Evolutionary conservation across 2,329 filamentous ascomycete genomes (phyloP).

Genomic region (Annulohypoxylon truncatum): DNA sequence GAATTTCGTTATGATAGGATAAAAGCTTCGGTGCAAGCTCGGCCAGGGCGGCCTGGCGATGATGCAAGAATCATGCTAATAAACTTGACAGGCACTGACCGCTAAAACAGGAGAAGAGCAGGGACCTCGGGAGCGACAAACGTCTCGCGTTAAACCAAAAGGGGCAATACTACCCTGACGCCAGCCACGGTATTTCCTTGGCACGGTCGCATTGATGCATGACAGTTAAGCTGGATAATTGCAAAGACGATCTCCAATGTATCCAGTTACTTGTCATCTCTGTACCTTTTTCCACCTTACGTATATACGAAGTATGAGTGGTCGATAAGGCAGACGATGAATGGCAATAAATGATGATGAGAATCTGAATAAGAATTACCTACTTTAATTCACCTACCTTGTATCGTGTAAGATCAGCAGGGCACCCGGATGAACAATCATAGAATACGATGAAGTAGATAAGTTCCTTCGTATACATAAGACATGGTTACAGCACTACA

Average conservation of each 20-base stretch:
- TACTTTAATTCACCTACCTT: slow-evolving; percentile 17
- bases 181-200: slow-evolving; percentile 14
- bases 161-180: slow-evolving; percentile 37
- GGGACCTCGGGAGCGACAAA: slow-evolving; percentile 4
- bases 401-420: slow-evolving; percentile 36
- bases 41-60: slow-evolving; percentile 48
- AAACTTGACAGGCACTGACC: slow-evolving; percentile 44
- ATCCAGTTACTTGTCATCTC: slow-evolving; percentile 24
- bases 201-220: slow-evolving; percentile 30
- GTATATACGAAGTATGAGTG: slow-evolving; percentile 11
- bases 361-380: slow-evolving; percentile 36
- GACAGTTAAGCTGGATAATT: slow-evolving; percentile 29
- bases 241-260: slow-evolving; percentile 26
- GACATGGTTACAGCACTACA: slow-evolving; percentile 14
- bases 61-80: slow-evolving; percentile 47
- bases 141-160: slow-evolving; percentile 39
- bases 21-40: slow-evolving; percentile 50
- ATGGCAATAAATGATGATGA: slow-evolving; percentile 39
- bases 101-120: slow-evolving; percentile 39
- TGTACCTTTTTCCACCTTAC: slow-evolving; percentile 13
- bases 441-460: slow-evolving; percentile 3
- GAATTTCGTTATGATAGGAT: slow-evolving; percentile 38
- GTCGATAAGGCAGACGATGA: slow-evolving; percentile 33
- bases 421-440: slow-evolving; percentile 21
- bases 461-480: slow-evolving; percentile 14